Conservation (phyloP, 805 yeast genomes). For the Nakazawaea laoshanensis region DNA sequence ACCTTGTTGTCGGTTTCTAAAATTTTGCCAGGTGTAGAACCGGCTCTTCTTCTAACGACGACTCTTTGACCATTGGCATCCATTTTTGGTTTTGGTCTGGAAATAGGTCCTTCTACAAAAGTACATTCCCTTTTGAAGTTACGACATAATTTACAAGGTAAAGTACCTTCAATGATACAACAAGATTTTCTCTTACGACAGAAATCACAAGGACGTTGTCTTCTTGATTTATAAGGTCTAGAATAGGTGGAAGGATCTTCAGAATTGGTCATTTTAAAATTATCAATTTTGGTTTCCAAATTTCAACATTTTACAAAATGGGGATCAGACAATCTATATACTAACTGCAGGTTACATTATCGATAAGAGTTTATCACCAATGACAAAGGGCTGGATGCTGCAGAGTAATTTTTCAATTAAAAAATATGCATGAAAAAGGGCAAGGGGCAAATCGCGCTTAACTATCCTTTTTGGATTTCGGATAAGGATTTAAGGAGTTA, state of each 20-base stretch:
- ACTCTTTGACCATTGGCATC: constrained; percentile 11
- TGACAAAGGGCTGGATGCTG: too few relatives aligned
- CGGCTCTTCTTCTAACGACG: constrained; percentile 6
- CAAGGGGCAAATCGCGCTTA: too few relatives aligned
- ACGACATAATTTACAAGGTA: constrained; percentile 23
- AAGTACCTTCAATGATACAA: constrained; percentile 24
- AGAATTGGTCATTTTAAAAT: too few relatives aligned
- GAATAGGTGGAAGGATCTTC: constrained; percentile 2
- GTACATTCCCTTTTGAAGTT: constrained; percentile 24
- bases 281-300: too few relatives aligned
- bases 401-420: too few relatives aligned
- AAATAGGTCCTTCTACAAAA: constrained; percentile 23
- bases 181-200: constrained; percentile 27
- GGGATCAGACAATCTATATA: too few relatives aligned
- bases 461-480: too few relatives aligned
- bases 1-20: not conserved
- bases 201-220: constrained; percentile 27
- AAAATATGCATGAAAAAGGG: too few relatives aligned
- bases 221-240: constrained; percentile 25
- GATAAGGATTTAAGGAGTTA: too few relatives aligned
- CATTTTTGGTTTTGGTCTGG: constrained; percentile 10
- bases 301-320: too few relatives aligned
- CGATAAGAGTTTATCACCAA: too few relatives aligned
- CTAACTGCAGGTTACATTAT: too few relatives aligned
- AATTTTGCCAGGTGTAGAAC: not conserved